Base-by-base conservation (phyloP, 2,329 filamentous ascomycete species). In the Exophiala alcalophila region DNA sequence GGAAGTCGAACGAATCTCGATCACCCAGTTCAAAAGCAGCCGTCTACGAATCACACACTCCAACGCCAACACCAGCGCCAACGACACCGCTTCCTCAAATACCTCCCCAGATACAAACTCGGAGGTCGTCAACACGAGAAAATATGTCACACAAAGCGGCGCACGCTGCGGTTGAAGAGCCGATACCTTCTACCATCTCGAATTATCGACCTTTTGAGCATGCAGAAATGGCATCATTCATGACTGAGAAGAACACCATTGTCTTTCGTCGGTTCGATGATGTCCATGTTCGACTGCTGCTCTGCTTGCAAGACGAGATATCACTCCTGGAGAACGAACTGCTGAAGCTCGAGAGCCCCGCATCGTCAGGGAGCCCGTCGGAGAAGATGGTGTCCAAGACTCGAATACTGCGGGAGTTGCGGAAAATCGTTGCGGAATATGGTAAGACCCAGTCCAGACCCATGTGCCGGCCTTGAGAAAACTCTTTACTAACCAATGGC, bases 281-380 rank as follows among this genome's bases (percentile, higher is more conserved):
- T 1, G 48, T 65, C 0, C 65, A 63, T 28, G 44, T 49, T 5
- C 48, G 63, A 21, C 44, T 64, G 9, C 46, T 59, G 1, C 50
- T 67, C 4, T 50, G 52, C 1, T 51, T 66, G 2, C 64, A 68
- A 44, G 63, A 67, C 23, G 50, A 63, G 29, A 48, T 67, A 1
- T 53, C 52, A 0, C 48, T 37, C 0, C 33, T 66, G 0, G 64
- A 67, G 44, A 40, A 61, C 5, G 34, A 59, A 8, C 51, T 67
- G 0, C n/a, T 44, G 0, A 33, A 50, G 5, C 15, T 65, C 2
- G 63, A 67, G 34, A 47, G 20, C 21, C 25, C 43, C 2, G 41
- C 30, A 9, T 35, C 43, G 5, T 14, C 21, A 4, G 45, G 39
- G 14, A 34, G 25, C 34, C 19, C 42, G 10, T 34, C 49, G 2